phyloP scores from a whole-genome alignment of 257 asterid genomes.

The Salvia rosmarinus region DNA sequence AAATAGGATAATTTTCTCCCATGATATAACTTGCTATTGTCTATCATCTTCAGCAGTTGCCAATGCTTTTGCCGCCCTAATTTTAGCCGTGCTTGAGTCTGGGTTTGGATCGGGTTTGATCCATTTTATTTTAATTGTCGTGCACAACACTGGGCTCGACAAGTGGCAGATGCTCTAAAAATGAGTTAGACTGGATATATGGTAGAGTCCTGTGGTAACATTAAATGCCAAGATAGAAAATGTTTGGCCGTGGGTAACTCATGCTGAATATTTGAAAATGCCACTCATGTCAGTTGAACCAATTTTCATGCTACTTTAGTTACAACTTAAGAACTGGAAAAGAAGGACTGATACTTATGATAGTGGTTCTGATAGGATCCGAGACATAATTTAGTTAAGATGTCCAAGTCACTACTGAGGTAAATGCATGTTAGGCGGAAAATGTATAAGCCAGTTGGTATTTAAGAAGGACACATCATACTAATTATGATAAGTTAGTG shows the following conservation, averaged over 20 bases:
- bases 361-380: constrained; percentile 1
- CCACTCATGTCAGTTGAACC: background rate
- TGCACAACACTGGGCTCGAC: background rate
- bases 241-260: background rate
- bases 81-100: too few relatives aligned
- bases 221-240: constrained; percentile 10
- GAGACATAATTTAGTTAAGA: constrained; percentile 17
- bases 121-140: too few relatives aligned
- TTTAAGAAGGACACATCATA: constrained; percentile 5
- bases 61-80: background rate
- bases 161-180: background rate
- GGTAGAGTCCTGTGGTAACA: background rate
- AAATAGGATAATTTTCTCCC: constrained; percentile 6
- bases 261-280: constrained; percentile 15
- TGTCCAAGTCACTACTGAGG: constrained; percentile 1
- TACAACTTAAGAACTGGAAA: background rate
- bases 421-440: background rate
- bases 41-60: constrained; percentile 4
- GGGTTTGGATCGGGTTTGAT: too few relatives aligned
- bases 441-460: constrained; percentile 21
- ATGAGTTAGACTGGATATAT: constrained; percentile 1
- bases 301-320: background rate
- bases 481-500: constrained; percentile 10
- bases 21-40: background rate
- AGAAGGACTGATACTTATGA: background rate